Conservation (phyloP, 768 basidiomycete species). For the Boletales sp. region DNA sequence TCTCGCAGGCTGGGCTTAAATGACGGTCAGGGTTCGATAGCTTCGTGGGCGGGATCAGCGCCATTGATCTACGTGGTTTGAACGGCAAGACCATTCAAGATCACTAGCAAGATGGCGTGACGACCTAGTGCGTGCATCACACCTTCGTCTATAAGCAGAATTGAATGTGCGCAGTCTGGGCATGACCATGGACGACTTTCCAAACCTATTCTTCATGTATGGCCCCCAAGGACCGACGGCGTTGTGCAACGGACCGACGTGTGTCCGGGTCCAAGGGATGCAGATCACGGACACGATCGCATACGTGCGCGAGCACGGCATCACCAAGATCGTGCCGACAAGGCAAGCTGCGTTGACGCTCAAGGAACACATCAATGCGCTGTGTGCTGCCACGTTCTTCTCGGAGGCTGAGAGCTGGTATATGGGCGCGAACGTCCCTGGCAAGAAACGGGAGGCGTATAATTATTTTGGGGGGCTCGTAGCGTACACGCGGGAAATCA, state of each 20-base stretch:
- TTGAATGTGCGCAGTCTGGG: no score
- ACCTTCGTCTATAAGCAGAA: no score
- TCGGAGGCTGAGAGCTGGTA: slow-evolving; percentile 3
- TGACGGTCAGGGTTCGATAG: no score
- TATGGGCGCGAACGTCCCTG: slow-evolving; percentile 8
- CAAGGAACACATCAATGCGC: slow-evolving; percentile 8
- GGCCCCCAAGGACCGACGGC: slow-evolving; percentile 7
- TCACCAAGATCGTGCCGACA: background rate
- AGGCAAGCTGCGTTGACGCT: slow-evolving; percentile 1
- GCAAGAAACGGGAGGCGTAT: slow-evolving; percentile 8
- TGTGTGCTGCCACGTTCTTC: background rate
- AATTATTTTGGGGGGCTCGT: slow-evolving; percentile 1
- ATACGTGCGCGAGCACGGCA: slow-evolving; percentile 5
- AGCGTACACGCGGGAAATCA: slow-evolving; percentile 3
- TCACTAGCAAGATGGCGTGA: no score
- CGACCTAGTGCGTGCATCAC: no score
- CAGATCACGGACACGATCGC: slow-evolving; percentile 12
- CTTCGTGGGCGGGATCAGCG: no score
- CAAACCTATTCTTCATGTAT: no score
- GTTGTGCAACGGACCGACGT: slow-evolving; percentile 9
- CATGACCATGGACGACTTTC: no score
- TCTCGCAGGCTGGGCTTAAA: no score
- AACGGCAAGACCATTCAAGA: no score
- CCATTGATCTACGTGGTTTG: no score
- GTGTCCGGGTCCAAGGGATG: background rate